phyloP scores from a whole-genome alignment of 73 alveolate genomes.

The Effrenium voratum region DNA sequence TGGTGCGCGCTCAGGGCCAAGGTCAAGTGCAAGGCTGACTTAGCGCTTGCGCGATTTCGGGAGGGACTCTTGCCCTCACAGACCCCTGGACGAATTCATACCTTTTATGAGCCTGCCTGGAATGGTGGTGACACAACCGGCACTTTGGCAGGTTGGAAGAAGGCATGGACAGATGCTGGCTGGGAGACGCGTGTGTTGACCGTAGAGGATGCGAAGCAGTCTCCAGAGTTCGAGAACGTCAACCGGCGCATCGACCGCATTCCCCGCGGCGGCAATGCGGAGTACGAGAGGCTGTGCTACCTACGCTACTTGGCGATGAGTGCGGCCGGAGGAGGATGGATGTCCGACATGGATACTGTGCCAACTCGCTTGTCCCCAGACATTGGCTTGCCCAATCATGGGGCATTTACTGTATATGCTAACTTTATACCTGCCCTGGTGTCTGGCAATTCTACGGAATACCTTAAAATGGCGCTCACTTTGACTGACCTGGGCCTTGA shows the following conservation, averaged over 20 bases:
- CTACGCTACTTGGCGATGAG: background rate
- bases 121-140: too few species aligned
- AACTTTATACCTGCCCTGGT: too few species aligned
- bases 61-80: too few species aligned
- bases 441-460: too few species aligned
- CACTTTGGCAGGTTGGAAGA: background rate
- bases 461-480: too few species aligned
- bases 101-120: too few species aligned
- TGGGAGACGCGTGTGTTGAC: background rate
- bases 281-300: background rate
- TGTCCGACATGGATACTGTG: background rate
- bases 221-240: background rate
- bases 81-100: too few species aligned
- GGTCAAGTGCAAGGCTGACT: too few species aligned
- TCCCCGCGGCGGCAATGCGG: background rate
- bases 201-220: background rate
- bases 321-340: constrained; percentile 4
- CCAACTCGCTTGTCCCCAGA: background rate
- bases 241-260: background rate
- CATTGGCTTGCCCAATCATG: background rate
- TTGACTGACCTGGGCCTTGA: too few species aligned
- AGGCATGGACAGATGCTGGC: background rate
- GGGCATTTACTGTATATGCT: background rate
- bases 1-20: too few species aligned
- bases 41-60: too few species aligned